phyloP scores from a whole-genome alignment of 2,329 filamentous ascomycete genomes.

The Colletotrichum coccodes region DNA sequence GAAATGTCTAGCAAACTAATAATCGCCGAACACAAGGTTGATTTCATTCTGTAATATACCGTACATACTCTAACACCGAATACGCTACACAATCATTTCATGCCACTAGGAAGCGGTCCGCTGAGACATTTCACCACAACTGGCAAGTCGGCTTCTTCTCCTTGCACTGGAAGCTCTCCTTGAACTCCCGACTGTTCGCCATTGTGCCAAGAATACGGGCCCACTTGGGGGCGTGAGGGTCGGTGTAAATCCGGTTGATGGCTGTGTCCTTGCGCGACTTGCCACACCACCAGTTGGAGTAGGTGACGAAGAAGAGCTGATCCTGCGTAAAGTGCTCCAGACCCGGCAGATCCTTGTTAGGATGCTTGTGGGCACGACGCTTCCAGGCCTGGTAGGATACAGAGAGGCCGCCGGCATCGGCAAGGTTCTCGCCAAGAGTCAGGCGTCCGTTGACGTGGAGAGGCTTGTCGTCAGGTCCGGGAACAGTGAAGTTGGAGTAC shows the following conservation, averaged over 20 bases:
- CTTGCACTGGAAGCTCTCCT: conserved; percentile 73
- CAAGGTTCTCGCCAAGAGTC: conserved; percentile 77
- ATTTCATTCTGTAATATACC: conserved; percentile 9
- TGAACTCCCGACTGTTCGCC: conserved; percentile 75
- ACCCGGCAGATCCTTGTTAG: conserved; percentile 67
- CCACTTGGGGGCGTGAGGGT: conserved; percentile 73
- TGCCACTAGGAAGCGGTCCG: neutral
- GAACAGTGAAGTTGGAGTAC: conserved; percentile 69
- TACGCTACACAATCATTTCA: neutral
- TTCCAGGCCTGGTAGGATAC: conserved; percentile 75
- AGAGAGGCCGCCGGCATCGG: conserved; percentile 74
- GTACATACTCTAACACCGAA: conserved; percentile 1
- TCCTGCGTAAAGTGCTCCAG: conserved; percentile 71
- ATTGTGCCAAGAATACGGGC: conserved; percentile 72
- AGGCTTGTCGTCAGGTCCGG: conserved; percentile 63
- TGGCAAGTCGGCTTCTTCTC: conserved; percentile 52
- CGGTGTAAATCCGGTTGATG: conserved; percentile 66
- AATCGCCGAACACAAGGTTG: neutral
- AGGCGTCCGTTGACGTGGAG: conserved; percentile 71
- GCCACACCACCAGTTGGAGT: conserved; percentile 73
- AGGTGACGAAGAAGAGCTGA: conserved; percentile 76
- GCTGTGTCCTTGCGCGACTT: conserved; percentile 69
- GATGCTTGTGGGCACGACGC: conserved; percentile 61
- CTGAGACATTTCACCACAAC: conserved; percentile 23
- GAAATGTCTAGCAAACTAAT: neutral